Conservation (phyloP, 441 rosid species). For the Dalechampia spathulata region DNA sequence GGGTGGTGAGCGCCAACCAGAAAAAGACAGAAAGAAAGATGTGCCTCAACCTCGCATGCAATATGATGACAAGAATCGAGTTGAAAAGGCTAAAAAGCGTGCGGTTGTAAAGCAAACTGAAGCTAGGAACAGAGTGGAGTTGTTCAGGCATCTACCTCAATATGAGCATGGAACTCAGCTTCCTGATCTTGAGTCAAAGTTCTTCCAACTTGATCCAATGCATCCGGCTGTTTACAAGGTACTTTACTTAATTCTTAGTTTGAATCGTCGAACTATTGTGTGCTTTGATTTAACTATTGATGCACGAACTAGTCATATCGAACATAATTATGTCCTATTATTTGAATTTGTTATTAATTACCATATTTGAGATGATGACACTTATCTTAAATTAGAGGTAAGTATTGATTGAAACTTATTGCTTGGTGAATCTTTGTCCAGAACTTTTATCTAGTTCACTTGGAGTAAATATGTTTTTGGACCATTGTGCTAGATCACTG, state of each 20-base stretch:
- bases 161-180: slow-evolving; percentile 71
- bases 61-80: slow-evolving; percentile 73
- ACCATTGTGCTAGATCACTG: neutral
- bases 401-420: neutral
- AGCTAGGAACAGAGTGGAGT: slow-evolving; percentile 79
- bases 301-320: neutral
- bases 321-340: neutral
- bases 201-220: slow-evolving; percentile 61
- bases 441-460: neutral
- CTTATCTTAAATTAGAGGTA: neutral
- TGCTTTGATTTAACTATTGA: neutral
- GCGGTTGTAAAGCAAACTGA: slow-evolving; percentile 66
- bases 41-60: slow-evolving; percentile 97
- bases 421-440: neutral
- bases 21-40: slow-evolving; percentile 79
- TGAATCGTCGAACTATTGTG: neutral
- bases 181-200: slow-evolving; percentile 53
- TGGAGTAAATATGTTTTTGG: neutral
- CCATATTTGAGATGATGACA: neutral
- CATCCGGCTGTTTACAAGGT: slow-evolving; percentile 88
- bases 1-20: slow-evolving; percentile 40
- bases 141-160: slow-evolving; percentile 87
- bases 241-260: slow-evolving; percentile 19
- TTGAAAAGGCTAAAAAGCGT: slow-evolving; percentile 75
- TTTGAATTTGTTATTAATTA: neutral